phyloP scores from a whole-genome alignment of 352 stramenopile species.

The Globisporangium parvum region DNA sequence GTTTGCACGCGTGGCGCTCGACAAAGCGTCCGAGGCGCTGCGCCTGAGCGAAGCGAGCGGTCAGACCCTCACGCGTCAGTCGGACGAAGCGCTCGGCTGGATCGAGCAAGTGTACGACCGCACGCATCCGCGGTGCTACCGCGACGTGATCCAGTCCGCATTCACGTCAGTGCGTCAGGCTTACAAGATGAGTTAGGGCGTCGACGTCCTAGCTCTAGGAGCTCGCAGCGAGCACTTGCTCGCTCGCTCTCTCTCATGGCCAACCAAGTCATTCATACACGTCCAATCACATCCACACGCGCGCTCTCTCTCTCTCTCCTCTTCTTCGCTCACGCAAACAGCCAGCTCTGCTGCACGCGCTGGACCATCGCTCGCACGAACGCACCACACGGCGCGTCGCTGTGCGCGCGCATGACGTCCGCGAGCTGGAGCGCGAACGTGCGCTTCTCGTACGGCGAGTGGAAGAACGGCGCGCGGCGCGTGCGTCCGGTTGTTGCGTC shows the following conservation, averaged over 20 bases:
- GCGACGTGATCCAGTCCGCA: constrained; percentile 7
- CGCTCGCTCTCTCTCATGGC: no score
- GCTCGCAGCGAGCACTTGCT: no score
- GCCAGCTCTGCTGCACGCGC: constrained; percentile 46
- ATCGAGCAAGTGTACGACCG: constrained; percentile 24
- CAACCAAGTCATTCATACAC: no score
- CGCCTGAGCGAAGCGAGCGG: constrained; percentile 24
- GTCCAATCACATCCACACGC: neutral
- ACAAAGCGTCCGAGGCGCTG: constrained; percentile 23
- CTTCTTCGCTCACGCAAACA: constrained; percentile 36
- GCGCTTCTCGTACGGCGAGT: constrained; percentile 54
- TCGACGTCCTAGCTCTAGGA: no score
- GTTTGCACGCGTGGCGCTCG: constrained; percentile 20
- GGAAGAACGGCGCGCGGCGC: constrained; percentile 33
- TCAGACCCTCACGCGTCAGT: constrained; percentile 26
- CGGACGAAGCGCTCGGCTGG: constrained; percentile 28
- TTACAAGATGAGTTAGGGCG: no score
- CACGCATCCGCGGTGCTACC: constrained; percentile 33
- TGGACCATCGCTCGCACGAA: constrained; percentile 48
- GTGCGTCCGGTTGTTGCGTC: constrained; percentile 10
- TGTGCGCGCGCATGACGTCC: constrained; percentile 18
- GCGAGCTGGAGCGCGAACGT: constrained; percentile 40
- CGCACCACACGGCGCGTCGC: constrained; percentile 22
- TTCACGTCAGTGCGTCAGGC: no score
- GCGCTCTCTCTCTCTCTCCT: neutral